Evolutionary conservation across 805 yeast genomes (phyloP), one percentile per base, ranked within the genome.

Genomic region (Schizosaccharomyces lindneri): DNA sequence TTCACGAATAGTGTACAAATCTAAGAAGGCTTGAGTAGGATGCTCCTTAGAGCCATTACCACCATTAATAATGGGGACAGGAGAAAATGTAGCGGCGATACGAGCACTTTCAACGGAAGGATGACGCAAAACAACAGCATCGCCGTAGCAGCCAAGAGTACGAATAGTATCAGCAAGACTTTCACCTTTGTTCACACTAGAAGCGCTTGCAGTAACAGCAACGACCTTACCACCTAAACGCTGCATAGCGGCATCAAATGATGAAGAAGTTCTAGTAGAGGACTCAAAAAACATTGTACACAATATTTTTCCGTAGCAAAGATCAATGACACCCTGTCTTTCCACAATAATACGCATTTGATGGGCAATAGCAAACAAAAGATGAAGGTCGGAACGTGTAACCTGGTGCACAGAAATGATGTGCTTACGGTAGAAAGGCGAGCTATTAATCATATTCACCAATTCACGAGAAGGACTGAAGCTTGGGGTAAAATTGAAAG

Each of bases 231-330:
- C 99, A 73, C 99, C 99, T 68, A 93, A 79, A 76, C 99, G 85
- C 78, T 93, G 97, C 98, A 93, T 93, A 64, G 99, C 99, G 68
- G 96, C 96, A 72, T 93, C 95, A 72, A 94, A 94, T 1, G 97
- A 93, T 27, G 97, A 82, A 21, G 94, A 81, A 43, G 99, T 93
- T 75, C 99, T 81, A 48, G 99, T 94, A 5, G 96, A 87, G 67
- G 99, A 98, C 76, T 93, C 99, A 73, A 88, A 93, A 78, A 93
- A 93, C 77, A 93, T 83, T 11, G 97, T 94, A 59, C 96, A 87
- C 69, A 93, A 78, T 62, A 93, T 82, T 69, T 95, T 83, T 64
- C 97, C 95, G 72, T 83, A 81, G 75, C 93, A 80, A 64, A 93
- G 74, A 72, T 90, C 96, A 70, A 93, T 76, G 62, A 87, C 94